A percentile compares a stretch with the other conserved stretches of the same genome.
phyloP scores from a whole-genome alignment of 768 basidiomycete genomes.

The Leccinum ochraceum region DNA sequence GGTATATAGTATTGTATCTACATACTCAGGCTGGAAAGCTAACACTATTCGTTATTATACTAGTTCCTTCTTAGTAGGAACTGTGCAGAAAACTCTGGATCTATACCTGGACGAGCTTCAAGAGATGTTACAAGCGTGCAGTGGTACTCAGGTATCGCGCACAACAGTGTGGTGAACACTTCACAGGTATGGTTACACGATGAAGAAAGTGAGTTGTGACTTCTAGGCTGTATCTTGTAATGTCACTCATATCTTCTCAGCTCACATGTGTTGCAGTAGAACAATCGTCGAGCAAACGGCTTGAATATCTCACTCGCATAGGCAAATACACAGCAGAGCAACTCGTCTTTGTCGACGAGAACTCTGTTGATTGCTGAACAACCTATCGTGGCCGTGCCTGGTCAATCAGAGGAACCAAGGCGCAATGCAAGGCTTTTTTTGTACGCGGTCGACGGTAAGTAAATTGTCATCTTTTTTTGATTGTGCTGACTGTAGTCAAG shows the following conservation, averaged over 20 bases:
- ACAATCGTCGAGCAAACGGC: too few relatives aligned
- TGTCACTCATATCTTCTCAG: too few relatives aligned
- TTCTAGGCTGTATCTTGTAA: too few relatives aligned
- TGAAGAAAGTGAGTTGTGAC: too few relatives aligned
- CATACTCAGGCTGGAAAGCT: too few relatives aligned
- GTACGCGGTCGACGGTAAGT: not conserved
- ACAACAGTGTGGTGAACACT: too few relatives aligned
- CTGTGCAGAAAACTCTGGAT: not conserved
- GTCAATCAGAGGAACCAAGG: not conserved
- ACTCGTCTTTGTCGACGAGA: not conserved
- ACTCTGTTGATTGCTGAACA: not conserved
- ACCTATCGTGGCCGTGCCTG: not conserved
- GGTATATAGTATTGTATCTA: too few relatives aligned
- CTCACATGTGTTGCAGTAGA: too few relatives aligned
- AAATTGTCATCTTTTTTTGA: not conserved
- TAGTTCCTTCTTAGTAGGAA: too few relatives aligned
- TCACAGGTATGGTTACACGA: too few relatives aligned
- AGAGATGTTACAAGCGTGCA: not conserved
- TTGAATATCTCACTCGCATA: not conserved
- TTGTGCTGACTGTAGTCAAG: not conserved
- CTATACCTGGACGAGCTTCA: not conserved
- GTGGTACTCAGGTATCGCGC: not conserved
- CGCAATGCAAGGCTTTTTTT: not conserved
- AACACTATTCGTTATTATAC: too few relatives aligned
- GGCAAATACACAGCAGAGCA: not conserved